Evolutionary conservation across 805 yeast genomes (phyloP).

Genomic region (Nakazawaea wyomingensis): DNA sequence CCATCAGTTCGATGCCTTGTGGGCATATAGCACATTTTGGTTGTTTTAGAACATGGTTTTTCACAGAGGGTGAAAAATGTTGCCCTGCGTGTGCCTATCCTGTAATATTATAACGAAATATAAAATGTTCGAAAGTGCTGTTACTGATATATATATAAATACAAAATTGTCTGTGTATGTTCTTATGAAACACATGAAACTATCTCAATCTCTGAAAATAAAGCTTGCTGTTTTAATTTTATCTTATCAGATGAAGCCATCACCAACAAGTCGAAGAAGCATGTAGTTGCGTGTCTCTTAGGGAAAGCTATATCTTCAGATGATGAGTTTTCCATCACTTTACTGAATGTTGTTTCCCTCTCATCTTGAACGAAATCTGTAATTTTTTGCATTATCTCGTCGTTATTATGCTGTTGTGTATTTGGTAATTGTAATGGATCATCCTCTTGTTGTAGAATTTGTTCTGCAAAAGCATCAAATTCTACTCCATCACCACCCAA

Average conservation of each 20-base stretch:
- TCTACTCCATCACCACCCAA: constrained; percentile 6
- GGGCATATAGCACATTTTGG: constrained; percentile 86
- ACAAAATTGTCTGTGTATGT: too few species aligned
- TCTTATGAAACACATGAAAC: constrained; percentile 29
- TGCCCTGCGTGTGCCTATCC: constrained; percentile 56
- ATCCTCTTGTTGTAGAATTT: too few species aligned
- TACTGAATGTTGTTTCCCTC: constrained; percentile 27
- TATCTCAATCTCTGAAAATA: constrained; percentile 59
- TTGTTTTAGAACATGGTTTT: constrained; percentile 76
- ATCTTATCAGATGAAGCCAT: constrained; percentile 75
- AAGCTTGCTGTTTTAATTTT: constrained; percentile 49
- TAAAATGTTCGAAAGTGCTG: too few species aligned
- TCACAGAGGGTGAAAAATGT: constrained; percentile 53
- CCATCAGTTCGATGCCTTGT: constrained; percentile 58
- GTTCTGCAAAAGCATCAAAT: constrained; percentile 4
- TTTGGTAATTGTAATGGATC: too few species aligned
- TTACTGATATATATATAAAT: too few species aligned
- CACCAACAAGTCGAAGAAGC: constrained; percentile 79
- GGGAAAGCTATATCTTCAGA: constrained; percentile 21
- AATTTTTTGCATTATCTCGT: neutral
- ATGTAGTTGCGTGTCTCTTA: constrained; percentile 58
- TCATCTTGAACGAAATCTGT: constrained; percentile 18
- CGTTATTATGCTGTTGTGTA: neutral
- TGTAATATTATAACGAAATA: neutral
- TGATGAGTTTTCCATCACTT: constrained; percentile 29